phyloP scores from a whole-genome alignment of 257 asterid species.

The Ilex asprella region DNA sequence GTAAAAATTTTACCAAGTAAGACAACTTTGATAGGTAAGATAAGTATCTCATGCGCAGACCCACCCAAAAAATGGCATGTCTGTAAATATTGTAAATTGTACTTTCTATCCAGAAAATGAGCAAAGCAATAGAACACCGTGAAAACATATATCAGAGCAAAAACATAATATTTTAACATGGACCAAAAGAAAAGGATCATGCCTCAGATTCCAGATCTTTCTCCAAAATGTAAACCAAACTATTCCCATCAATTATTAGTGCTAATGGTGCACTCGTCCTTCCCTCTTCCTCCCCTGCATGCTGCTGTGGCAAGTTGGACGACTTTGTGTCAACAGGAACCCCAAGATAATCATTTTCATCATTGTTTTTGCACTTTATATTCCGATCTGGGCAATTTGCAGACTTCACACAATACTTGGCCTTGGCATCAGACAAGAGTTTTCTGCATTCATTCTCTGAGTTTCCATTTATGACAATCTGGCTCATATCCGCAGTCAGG shows the following conservation, averaged over 20 bases:
- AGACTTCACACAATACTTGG: conserved; percentile 45
- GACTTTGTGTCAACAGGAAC: conserved; percentile 41
- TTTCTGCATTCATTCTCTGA: conserved; percentile 85
- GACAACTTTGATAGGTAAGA: conserved; percentile 15
- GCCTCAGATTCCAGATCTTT: conserved; percentile 87
- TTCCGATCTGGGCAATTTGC: conserved; percentile 29
- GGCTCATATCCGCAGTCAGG: conserved; percentile 86
- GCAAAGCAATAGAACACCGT: conserved; percentile 8
- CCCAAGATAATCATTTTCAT: conserved; percentile 46
- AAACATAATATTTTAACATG: neutral
- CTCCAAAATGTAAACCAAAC: conserved; percentile 92
- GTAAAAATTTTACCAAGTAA: conserved; percentile 24
- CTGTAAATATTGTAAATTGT: too few relatives aligned
- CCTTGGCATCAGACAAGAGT: conserved; percentile 73
- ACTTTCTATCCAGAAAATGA: too few relatives aligned
- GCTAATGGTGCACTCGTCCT: conserved; percentile 55
- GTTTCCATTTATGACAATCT: conserved; percentile 78
- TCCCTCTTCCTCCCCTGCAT: conserved; percentile 38
- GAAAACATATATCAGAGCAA: conserved; percentile 8
- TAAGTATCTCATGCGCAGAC: too few relatives aligned
- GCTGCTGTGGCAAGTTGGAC: conserved; percentile 31
- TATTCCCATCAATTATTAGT: conserved; percentile 95
- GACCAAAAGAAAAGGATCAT: conserved; percentile 17
- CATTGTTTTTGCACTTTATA: conserved; percentile 28
- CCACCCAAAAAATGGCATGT: too few relatives aligned